These are phyloP conservation scores for Paulownia fortunei DNA, from an alignment of 257 asterid genomes.

Conservation along the genomic window DNA sequence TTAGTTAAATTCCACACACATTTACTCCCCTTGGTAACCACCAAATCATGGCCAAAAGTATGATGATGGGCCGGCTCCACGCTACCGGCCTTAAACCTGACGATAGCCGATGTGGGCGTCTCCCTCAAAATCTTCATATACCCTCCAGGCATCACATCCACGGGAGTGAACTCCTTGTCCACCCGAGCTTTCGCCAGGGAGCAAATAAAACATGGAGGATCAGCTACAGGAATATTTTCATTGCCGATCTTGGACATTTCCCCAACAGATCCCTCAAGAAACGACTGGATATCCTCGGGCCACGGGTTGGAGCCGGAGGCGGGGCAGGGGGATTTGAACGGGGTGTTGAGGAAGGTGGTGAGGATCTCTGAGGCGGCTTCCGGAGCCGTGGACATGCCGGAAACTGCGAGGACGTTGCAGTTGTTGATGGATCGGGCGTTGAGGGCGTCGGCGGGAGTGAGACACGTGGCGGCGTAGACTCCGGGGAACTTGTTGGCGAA, in stretches of 20 bases:
- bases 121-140: constrained; percentile 73
- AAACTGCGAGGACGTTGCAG: constrained; percentile 80
- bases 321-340: constrained; percentile 86
- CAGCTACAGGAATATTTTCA: not conserved
- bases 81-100: constrained; percentile 79
- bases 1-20: constrained; percentile 85
- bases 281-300: constrained; percentile 72
- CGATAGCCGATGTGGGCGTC: constrained; percentile 85
- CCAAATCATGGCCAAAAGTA: constrained; percentile 87
- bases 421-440: constrained; percentile 84
- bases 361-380: constrained; percentile 61
- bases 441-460: constrained; percentile 65
- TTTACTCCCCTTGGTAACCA: constrained; percentile 75
- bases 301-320: constrained; percentile 83
- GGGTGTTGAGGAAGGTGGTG: constrained; percentile 61
- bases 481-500: constrained; percentile 93
- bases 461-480: constrained; percentile 84
- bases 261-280: constrained; percentile 53
- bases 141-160: constrained; percentile 87
- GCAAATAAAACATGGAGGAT: constrained; percentile 64
- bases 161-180: constrained; percentile 56
- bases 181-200: constrained; percentile 57
- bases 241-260: constrained; percentile 67
- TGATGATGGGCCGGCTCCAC: constrained; percentile 94
- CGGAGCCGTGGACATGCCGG: constrained; percentile 73